Evolutionary conservation across 441 rosid genomes (phyloP).

Genomic region (Euphorbia schlechtendalii): DNA sequence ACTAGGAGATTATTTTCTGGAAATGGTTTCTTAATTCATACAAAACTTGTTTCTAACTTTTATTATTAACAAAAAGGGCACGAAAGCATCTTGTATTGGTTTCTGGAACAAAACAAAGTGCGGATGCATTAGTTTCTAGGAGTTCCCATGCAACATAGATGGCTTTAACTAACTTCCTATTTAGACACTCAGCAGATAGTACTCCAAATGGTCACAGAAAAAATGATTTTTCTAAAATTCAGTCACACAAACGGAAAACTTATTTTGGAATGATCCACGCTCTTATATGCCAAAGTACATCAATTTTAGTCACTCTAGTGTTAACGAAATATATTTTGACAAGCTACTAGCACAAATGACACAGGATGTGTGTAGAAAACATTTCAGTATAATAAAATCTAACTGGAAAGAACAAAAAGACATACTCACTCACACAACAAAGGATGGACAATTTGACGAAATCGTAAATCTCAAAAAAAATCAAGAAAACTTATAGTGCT

Average conservation of each 20-base stretch:
- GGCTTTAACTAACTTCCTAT: constrained; percentile 4
- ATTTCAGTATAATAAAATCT: neutral
- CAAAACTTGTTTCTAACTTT: neutral
- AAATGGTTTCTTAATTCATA: too few relatives aligned
- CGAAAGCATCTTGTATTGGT: neutral
- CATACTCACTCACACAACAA: neutral
- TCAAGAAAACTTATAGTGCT: neutral
- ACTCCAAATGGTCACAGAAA: constrained; percentile 5
- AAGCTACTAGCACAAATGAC: neutral
- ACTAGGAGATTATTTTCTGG: too few relatives aligned
- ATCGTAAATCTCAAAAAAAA: neutral
- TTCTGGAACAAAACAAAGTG: too few relatives aligned
- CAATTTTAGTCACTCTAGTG: neutral
- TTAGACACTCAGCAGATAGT: neutral
- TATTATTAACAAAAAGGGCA: neutral
- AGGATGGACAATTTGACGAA: constrained; percentile 1
- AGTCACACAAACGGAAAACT: neutral
- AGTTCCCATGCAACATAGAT: neutral
- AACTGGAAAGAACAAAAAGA: neutral
- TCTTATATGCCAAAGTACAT: neutral
- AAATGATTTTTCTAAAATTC: neutral
- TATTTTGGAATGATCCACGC: neutral
- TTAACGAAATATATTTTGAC: constrained; percentile 1
- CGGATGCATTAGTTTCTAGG: neutral
- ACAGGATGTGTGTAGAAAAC: neutral